Base-by-base conservation (phyloP, 108 stramenopile species). In the Pseudonitzschia delicatissima region DNA sequence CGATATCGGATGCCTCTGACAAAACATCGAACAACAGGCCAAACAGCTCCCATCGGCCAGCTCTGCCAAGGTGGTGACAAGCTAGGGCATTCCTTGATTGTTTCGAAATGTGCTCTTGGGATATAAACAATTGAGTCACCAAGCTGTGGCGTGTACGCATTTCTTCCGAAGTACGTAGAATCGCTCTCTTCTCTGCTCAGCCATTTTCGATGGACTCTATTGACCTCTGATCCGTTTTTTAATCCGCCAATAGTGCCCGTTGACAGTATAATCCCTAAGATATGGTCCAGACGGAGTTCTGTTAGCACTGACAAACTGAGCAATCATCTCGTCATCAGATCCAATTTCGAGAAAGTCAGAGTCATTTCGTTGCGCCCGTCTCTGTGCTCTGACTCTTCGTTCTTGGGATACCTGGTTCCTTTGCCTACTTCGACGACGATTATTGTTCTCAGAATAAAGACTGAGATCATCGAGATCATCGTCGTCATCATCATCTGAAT, bases 51-150 rank as follows among this genome's bases (percentile, higher is more conserved):
- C 5, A 74, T 72, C 36, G 86, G 90, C 86, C 86, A 94, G 11
- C 73, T 75, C 48, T 87, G 90, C 89, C 89, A 94, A n/a, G 92
- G 92, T 28, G 71, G 73, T 36, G 66, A 74, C 26, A 77, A 48
- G 31, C 80, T 76, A 8, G 86, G 86, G 73, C 76, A 94, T 44
- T 67, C 69, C 27, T 68, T 68, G 23, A 94, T 51, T 5, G 77
- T 86, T 42, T 91, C 86, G 34, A 76, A 68, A 61, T 95, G 94
- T 15, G 87, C 89, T 53, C 84, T 73, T 25, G 94, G 91, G 45
- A 95, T 84, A 69, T 95, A 95, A 36, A 95, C 87, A 20, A 95
- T 79, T 8, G 86, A 85, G 58, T 95, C 94, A 35, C 94, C 94
- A 53, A 89, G 84, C 64, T 95, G 94, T 6, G 92, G 92, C 6